Conservation (phyloP, 352 stramenopile genomes). For the Phytopythium cucurbitacearum region DNA sequence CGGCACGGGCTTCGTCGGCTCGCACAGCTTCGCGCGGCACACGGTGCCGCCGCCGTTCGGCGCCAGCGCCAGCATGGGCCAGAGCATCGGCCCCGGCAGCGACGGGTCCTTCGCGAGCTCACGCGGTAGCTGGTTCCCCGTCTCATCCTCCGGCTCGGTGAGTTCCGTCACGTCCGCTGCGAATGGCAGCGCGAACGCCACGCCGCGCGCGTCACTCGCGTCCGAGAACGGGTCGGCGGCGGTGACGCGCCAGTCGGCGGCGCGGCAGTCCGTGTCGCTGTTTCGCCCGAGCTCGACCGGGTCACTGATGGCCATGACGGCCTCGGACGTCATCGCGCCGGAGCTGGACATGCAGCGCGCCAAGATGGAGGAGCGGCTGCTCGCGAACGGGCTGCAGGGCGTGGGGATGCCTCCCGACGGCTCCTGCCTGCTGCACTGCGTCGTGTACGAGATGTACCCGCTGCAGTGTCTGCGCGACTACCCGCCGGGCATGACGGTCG, state of each 20-base stretch:
- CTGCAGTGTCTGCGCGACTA: constrained; percentile 73
- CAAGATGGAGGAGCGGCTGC: constrained; percentile 71
- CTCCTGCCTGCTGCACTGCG: constrained; percentile 77
- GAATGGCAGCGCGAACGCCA: constrained; percentile 10
- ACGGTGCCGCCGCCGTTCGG: constrained; percentile 19
- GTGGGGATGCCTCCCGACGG: constrained; percentile 81
- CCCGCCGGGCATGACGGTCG: constrained; percentile 63
- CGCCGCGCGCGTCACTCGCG: constrained; percentile 1
- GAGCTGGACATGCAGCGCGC: constrained; percentile 71
- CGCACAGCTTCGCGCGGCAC: constrained; percentile 51
- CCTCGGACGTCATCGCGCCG: constrained; percentile 58
- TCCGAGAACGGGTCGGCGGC: constrained; percentile 10
- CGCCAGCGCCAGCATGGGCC: constrained; percentile 13
- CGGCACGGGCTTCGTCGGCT: constrained; percentile 72
- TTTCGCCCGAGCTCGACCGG: constrained; percentile 30
- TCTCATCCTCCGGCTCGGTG: constrained; percentile 14
- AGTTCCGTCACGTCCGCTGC: constrained; percentile 15
- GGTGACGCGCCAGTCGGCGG: background rate
- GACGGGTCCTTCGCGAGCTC: constrained; percentile 16
- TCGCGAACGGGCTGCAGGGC: constrained; percentile 54
- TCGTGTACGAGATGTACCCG: constrained; percentile 85
- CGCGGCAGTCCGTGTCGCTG: constrained; percentile 2
- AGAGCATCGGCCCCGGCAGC: constrained; percentile 19
- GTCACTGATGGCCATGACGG: constrained; percentile 63
- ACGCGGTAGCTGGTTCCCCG: constrained; percentile 64